A percentile compares a stretch with the other conserved stretches of the same genome.
These are phyloP conservation scores for Mycena maculata DNA, from an alignment of 768 basidiomycete species.

Conservation along the genomic window DNA sequence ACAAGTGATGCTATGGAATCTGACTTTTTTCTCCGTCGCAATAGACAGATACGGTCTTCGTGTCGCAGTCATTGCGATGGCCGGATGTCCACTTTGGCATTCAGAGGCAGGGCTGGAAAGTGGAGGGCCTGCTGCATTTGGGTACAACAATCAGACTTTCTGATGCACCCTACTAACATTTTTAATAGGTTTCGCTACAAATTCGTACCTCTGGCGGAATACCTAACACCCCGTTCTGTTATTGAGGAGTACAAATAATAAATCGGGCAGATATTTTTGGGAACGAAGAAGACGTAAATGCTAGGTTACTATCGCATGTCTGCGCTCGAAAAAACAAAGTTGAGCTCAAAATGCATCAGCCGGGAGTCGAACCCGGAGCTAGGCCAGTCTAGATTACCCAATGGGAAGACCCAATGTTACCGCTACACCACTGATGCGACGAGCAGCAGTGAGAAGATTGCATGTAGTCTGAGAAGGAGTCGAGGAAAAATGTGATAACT, in stretches of 20 bases:
- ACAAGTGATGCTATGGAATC: no score
- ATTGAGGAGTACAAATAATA: slow-evolving; percentile 53
- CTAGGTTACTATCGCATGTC: not conserved
- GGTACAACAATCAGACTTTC: slow-evolving; percentile 42
- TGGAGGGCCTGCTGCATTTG: slow-evolving; percentile 67
- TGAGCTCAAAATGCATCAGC: slow-evolving; percentile 53
- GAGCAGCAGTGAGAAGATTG: no score
- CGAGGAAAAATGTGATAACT: no score
- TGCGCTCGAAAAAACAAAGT: not conserved
- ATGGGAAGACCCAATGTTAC: slow-evolving; percentile 92
- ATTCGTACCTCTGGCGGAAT: slow-evolving; percentile 54
- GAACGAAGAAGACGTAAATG: no score
- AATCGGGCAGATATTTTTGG: no score
- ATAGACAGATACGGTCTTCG: slow-evolving; percentile 65
- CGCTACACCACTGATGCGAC: slow-evolving; percentile 68
- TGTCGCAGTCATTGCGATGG: slow-evolving; percentile 58
- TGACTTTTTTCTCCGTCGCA: not conserved
- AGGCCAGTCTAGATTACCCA: slow-evolving; percentile 48
- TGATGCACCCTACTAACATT: not conserved
- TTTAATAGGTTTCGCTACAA: slow-evolving; percentile 41
- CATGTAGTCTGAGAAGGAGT: no score
- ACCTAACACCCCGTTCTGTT: slow-evolving; percentile 56
- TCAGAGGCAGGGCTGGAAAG: slow-evolving; percentile 60
- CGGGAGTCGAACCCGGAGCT: slow-evolving; percentile 73
- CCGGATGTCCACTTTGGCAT: slow-evolving; percentile 66